A percentile compares a stretch with the other conserved stretches of the same genome.
Conservation (phyloP, 306 rosid species). For the Comarum palustre region DNA sequence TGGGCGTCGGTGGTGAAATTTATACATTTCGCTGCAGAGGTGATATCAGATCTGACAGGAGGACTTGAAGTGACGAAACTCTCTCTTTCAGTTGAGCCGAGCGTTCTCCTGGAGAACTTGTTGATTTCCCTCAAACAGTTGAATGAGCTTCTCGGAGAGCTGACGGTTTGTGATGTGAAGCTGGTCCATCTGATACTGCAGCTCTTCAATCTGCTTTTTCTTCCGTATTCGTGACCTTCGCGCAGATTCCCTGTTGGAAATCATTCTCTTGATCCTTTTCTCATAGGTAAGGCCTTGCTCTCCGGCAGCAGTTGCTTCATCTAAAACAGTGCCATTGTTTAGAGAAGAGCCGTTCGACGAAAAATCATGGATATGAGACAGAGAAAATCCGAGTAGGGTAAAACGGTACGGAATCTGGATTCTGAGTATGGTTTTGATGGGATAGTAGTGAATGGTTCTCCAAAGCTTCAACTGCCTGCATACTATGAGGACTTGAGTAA, state of each 20-base stretch:
- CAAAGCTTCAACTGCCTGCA: constrained; percentile 13
- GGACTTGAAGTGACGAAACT: constrained; percentile 40
- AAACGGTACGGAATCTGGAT: constrained; percentile 3
- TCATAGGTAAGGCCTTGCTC: constrained; percentile 22
- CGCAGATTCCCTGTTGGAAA: constrained; percentile 47
- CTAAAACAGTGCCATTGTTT: constrained; percentile 28
- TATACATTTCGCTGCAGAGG: constrained; percentile 23
- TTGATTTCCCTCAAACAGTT: constrained; percentile 42
- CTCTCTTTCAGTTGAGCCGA: constrained; percentile 45
- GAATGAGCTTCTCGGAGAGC: constrained; percentile 39
- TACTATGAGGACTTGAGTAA: constrained; percentile 2
- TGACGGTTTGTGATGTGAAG: constrained; percentile 36
- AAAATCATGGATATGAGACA: constrained; percentile 18
- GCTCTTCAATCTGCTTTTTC: constrained; percentile 51
- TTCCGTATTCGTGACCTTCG: constrained; percentile 42
- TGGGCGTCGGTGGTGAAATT: constrained; percentile 25
- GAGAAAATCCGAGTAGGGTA: constrained; percentile 14
- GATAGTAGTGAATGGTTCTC: constrained; percentile 1
- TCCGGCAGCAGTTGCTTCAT: not conserved
- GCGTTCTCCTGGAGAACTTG: constrained; percentile 43
- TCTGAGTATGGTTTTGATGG: constrained; percentile 12
- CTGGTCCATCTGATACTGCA: constrained; percentile 36
- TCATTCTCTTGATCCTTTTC: constrained; percentile 41
- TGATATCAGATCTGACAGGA: constrained; percentile 32
- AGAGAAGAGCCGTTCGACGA: constrained; percentile 29